Conservation (phyloP, 768 basidiomycete species). For the Kwoniella bestiolae region DNA sequence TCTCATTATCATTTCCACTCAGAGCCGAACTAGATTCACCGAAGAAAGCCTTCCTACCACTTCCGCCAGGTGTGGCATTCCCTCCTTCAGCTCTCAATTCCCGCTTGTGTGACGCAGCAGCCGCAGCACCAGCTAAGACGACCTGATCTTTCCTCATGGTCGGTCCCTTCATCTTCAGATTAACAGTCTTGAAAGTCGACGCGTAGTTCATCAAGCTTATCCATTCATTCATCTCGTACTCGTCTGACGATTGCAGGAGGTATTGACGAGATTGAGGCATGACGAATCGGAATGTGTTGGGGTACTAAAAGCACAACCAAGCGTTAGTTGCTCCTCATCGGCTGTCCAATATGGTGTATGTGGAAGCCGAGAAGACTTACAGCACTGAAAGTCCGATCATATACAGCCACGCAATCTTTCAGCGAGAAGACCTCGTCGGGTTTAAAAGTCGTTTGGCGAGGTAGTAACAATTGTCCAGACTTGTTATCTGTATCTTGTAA, state of each 20-base stretch:
- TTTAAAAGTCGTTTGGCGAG: slow-evolving; percentile 60
- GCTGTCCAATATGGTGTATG: no score
- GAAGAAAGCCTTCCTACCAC: slow-evolving; percentile 25
- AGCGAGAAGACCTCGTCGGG: slow-evolving; percentile 87
- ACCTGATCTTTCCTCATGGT: slow-evolving; percentile 73
- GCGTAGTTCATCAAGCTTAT: slow-evolving; percentile 91
- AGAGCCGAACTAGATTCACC: no score
- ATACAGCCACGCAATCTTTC: slow-evolving; percentile 76
- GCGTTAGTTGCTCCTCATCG: no score
- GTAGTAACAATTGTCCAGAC: slow-evolving; percentile 51
- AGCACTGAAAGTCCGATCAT: slow-evolving; percentile 76
- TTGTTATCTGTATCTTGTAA: slow-evolving; percentile 8
- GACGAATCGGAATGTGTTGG: slow-evolving; percentile 75
- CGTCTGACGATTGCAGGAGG: slow-evolving; percentile 73
- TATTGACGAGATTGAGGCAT: slow-evolving; percentile 78
- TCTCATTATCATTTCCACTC: slow-evolving; percentile 1
- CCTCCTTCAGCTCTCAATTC: slow-evolving; percentile 22
- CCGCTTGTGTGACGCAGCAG: slow-evolving; percentile 79
- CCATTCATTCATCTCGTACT: slow-evolving; percentile 84
- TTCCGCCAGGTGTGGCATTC: not conserved
- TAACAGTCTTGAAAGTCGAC: slow-evolving; percentile 83
- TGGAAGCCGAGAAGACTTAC: slow-evolving; percentile 63
- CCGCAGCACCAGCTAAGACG: slow-evolving; percentile 79
- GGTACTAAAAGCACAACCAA: slow-evolving; percentile 63
- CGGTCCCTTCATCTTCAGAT: slow-evolving; percentile 76